Evolutionary conservation across 1,284 basidiomycete genomes (phyloP), one percentile per base, ranked within the genome.

Genomic region (Cerioporus squamosus): DNA sequence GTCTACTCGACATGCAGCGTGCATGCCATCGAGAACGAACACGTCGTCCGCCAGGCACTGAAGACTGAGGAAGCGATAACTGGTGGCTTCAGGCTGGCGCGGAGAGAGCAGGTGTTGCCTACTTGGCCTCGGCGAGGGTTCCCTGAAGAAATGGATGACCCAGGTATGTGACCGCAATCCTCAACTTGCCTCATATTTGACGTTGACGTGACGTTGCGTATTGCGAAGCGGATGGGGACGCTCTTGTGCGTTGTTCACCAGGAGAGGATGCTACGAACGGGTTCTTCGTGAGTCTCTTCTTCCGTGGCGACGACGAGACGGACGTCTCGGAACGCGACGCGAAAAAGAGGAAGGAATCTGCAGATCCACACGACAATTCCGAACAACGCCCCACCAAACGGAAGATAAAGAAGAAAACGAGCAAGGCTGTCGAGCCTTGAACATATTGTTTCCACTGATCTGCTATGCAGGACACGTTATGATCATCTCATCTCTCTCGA

Each of bases 1-100:
- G 95, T 96, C 17, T 99, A 99, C 75, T 98, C 95, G 20, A 99
- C 97, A 12, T 98, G 97, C 74, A 97, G 94, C 59, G 81, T 98
- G 46, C 91, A 99, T 73, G 84, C 90, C 7, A 83, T 84, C 49
- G 97, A 99, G 72, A 97, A 99, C 75, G 97, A 99, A 66, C 78
- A 81, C 18, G 92, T 94, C 33, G 88, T 94, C 2, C 77, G 85
- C n/a, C 79, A 83, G 53, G 89, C 90, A 1, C 79, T 98, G 36
- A 77, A 77, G 50, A 89, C 88, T 22, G 80, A 85, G 15, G 90
- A 94, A 71, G 90, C 90, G 22, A 66, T 70, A 36, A 68, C 68
- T 18, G 80, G 79, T 43, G 74, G 74, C 1, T 97, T 95, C 79
- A 72, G 65, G 26, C 82, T 97, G 15, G 94, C 93, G 4, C 79